Percentiles rank a stretch among this genome's conserved stretches.
These are phyloP conservation scores for Nasturtium officinale DNA, from an alignment of 345 rosid species.

Conservation along the genomic window DNA sequence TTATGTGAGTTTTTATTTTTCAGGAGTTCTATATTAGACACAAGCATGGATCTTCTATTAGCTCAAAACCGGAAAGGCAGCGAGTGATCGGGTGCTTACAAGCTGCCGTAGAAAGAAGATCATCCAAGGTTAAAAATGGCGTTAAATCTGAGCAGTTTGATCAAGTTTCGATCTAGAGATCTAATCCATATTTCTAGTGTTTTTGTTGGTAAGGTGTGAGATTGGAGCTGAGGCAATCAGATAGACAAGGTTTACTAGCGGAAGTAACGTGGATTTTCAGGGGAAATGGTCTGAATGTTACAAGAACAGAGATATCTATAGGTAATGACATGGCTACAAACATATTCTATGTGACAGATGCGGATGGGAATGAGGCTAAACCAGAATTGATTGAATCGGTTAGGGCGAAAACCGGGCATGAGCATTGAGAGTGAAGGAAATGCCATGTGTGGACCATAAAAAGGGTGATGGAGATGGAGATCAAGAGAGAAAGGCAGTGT, in stretches of 20 bases:
- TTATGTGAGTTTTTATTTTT: neutral
- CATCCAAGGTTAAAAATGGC: constrained; percentile 55
- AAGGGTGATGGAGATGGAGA: constrained; percentile 62
- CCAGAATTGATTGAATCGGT: constrained; percentile 76
- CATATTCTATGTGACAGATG: constrained; percentile 80
- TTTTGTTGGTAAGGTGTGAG: constrained; percentile 66
- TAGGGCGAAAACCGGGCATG: constrained; percentile 64
- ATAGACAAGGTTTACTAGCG: constrained; percentile 74
- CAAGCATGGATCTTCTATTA: constrained; percentile 86
- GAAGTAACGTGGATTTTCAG: constrained; percentile 88
- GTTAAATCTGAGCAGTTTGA: neutral
- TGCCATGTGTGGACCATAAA: constrained; percentile 51
- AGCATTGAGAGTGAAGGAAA: constrained; percentile 77
- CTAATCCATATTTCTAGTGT: constrained; percentile 9
- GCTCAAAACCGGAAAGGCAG: constrained; percentile 91
- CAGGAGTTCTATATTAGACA: constrained; percentile 83
- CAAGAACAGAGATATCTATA: constrained; percentile 89
- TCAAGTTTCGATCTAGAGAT: neutral
- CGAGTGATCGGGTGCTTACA: constrained; percentile 83
- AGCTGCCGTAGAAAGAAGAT: constrained; percentile 89
- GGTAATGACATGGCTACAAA: constrained; percentile 55
- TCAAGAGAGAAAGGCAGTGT: constrained; percentile 61
- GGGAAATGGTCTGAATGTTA: constrained; percentile 85
- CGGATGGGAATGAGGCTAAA: constrained; percentile 50
- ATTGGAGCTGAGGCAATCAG: constrained; percentile 66